phyloP scores from a whole-genome alignment of 2,329 filamentous ascomycete species.

The Penicillium sp. region DNA sequence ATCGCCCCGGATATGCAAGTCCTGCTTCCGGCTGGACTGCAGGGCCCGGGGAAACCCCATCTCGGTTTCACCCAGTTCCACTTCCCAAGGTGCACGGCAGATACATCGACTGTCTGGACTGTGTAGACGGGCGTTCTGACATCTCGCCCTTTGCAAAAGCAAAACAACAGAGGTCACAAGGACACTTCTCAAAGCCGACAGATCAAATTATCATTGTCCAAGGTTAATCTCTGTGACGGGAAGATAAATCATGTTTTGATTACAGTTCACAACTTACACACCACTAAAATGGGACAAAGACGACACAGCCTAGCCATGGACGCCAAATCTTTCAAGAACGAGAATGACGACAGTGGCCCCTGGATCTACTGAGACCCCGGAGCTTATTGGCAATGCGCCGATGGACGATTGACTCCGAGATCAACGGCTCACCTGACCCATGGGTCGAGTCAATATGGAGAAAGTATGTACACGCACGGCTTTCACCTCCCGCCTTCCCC shows the following conservation, averaged over 20 bases:
- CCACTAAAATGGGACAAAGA: not conserved
- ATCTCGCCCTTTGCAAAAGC: constrained; percentile 1
- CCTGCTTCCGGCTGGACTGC: constrained; percentile 22
- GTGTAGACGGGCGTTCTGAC: not conserved
- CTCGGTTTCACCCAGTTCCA: constrained; percentile 14
- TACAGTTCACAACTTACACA: not conserved
- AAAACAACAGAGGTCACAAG: constrained; percentile 2
- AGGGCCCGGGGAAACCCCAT: constrained; percentile 14
- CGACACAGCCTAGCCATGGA: not conserved
- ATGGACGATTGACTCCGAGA: constrained; percentile 16
- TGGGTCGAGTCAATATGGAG: constrained; percentile 16
- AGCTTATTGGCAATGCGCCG: constrained; percentile 15
- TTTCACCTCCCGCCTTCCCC: constrained; percentile 17
- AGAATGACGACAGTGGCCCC: constrained; percentile 1
- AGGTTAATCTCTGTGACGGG: not conserved
- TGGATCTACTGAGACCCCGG: not conserved
- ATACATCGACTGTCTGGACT: not conserved
- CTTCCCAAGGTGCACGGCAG: constrained; percentile 2
- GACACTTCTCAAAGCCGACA: not conserved
- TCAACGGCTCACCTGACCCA: constrained; percentile 22
- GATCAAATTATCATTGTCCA: not conserved
- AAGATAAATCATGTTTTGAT: not conserved
- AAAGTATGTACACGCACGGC: constrained; percentile 17
- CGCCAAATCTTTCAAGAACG: not conserved
- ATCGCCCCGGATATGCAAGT: constrained; percentile 26